Conservation (phyloP, 2,329 filamentous ascomycete species). For the Hansfordia pulvinata region DNA sequence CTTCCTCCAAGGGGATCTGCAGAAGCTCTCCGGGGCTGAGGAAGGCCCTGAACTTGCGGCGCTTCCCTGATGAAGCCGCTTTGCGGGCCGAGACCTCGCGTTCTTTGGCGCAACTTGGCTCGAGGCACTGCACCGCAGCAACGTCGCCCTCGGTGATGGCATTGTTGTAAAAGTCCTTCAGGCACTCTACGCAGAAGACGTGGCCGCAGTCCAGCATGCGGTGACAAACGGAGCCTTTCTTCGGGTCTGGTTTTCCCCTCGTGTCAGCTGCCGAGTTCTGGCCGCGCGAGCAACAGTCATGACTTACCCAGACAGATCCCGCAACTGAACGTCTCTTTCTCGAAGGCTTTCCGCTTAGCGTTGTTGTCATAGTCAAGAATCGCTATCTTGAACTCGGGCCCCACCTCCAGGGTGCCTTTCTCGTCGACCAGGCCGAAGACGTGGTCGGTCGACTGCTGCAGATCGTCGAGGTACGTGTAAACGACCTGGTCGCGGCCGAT, state of each 20-base stretch:
- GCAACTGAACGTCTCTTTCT: conserved; percentile 76
- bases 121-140: conserved; percentile 63
- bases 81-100: conserved; percentile 21
- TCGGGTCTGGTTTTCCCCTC: conserved; percentile 54
- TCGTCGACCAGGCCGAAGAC: conserved; percentile 43
- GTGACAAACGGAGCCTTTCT: conserved; percentile 75
- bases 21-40: conserved; percentile 75
- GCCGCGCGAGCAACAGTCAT: neutral
- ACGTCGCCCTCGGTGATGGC: conserved; percentile 81
- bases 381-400: conserved; percentile 48
- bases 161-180: conserved; percentile 80
- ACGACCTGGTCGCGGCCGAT: conserved; percentile 43
- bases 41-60: conserved; percentile 49
- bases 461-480: conserved; percentile 50
- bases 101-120: conserved; percentile 63
- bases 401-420: conserved; percentile 34
- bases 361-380: conserved; percentile 69
- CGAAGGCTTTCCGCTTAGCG: conserved; percentile 61
- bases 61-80: conserved; percentile 21
- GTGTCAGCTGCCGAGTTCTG: conserved; percentile 7
- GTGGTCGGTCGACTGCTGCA: conserved; percentile 43
- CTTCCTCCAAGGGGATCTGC: conserved; percentile 57
- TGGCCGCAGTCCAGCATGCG: conserved; percentile 73
- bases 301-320: conserved; percentile 62
- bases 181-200: conserved; percentile 80